Conservation (phyloP, 129 eudicot species). For the Chrysanthemum lavandulifolium region DNA sequence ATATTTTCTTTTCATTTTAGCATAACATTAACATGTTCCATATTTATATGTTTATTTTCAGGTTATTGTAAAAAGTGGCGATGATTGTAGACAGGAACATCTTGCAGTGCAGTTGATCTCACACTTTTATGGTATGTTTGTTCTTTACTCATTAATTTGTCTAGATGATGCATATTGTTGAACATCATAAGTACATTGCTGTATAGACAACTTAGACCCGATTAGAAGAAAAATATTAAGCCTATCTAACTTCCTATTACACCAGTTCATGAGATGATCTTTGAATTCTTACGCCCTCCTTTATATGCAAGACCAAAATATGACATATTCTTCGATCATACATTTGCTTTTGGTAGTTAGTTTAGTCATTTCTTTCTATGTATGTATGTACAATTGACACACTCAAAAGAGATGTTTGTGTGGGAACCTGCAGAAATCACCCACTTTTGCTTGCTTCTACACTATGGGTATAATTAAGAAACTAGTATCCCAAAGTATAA, state of each 20-base stretch:
- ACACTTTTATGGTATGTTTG: conserved; percentile 84
- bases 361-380: no score
- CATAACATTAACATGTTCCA: neutral
- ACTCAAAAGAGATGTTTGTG: neutral
- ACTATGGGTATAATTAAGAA: conserved; percentile 9
- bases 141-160: conserved; percentile 27
- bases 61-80: conserved; percentile 98
- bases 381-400: conserved; percentile 6
- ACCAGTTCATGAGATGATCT: neutral
- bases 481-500: neutral
- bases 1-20: neutral
- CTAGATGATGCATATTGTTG: conserved; percentile 25
- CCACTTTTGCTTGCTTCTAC: conserved; percentile 13
- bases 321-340: neutral
- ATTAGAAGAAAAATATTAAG: conserved; percentile 16
- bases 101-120: conserved; percentile 97
- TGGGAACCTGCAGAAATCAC: neutral
- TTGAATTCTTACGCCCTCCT: conserved; percentile 8
- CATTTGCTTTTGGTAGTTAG: neutral
- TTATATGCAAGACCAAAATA: conserved; percentile 3
- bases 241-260: neutral
- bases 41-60: conserved; percentile 22
- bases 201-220: conserved; percentile 5
- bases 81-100: conserved; percentile 99
- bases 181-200: conserved; percentile 1